phyloP scores from a whole-genome alignment of 495 filamentous ascomycete genomes.

The Neurospora discreta region DNA sequence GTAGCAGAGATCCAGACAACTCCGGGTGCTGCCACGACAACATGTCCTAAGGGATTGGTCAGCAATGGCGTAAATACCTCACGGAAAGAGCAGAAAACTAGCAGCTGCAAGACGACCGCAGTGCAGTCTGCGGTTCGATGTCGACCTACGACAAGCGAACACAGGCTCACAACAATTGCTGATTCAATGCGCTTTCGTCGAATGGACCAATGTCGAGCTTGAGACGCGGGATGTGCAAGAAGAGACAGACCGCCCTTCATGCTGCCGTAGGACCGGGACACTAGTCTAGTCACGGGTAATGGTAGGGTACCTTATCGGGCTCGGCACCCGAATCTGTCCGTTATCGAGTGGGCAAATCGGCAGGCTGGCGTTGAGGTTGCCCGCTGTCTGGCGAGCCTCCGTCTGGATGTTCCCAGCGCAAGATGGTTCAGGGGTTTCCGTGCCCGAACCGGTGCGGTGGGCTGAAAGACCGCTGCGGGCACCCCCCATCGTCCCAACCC shows the following conservation, averaged over 20 bases:
- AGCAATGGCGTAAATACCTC: background rate
- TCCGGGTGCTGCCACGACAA: background rate
- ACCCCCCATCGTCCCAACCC: background rate
- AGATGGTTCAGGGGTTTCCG: background rate
- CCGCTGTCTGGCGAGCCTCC: background rate
- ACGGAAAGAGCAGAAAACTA: background rate
- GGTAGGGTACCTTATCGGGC: background rate
- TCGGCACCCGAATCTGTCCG: background rate
- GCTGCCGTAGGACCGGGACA: background rate
- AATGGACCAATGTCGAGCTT: background rate
- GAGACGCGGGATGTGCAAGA: background rate
- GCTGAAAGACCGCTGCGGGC: too few relatives aligned
- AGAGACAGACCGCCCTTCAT: background rate
- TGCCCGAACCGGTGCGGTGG: too few relatives aligned
- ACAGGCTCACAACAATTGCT: background rate
- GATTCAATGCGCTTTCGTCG: background rate
- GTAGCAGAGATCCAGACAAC: background rate
- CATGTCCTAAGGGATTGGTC: background rate
- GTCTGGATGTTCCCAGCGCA: background rate
- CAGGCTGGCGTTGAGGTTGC: background rate
- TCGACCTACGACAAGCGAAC: background rate
- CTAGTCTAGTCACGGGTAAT: too few relatives aligned
- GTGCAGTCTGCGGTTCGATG: background rate
- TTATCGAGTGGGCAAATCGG: background rate
- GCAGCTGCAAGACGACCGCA: background rate